phyloP scores from a whole-genome alignment of 352 stramenopile genomes.

The Thalassiosira ordinaria region DNA sequence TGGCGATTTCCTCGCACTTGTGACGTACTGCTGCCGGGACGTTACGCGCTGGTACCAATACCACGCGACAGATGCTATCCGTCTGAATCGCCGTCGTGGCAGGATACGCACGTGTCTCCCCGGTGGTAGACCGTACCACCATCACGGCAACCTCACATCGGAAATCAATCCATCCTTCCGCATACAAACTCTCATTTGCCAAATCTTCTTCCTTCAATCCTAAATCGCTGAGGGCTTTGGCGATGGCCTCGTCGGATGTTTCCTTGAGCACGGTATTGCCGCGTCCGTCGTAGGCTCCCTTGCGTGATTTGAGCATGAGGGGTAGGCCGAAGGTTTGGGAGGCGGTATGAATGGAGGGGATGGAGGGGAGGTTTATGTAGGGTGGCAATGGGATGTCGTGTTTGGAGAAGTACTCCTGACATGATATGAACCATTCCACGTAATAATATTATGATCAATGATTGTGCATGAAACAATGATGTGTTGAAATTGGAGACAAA shows the following conservation, averaged over 20 bases:
- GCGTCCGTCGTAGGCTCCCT: constrained; percentile 95
- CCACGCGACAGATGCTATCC: constrained; percentile 97
- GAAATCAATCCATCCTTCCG: constrained; percentile 97
- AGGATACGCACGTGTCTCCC: constrained; percentile 89
- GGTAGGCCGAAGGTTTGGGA: constrained; percentile 89
- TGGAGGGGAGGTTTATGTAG: constrained; percentile 76
- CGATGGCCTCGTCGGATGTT: constrained; percentile 84
- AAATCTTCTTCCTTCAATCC: constrained; percentile 69
- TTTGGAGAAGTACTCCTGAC: constrained; percentile 76
- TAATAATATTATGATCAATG: background rate
- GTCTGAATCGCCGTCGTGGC: constrained; percentile 96
- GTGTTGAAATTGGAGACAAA: too few species aligned
- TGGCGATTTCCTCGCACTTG: constrained; percentile 72
- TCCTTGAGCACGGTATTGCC: constrained; percentile 94
- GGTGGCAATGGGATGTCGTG: constrained; percentile 74
- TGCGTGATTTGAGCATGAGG: constrained; percentile 97
- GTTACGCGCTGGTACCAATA: constrained; percentile 91
- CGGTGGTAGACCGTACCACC: constrained; percentile 89
- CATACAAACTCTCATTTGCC: constrained; percentile 86
- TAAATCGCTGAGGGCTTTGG: constrained; percentile 88
- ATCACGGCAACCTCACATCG: constrained; percentile 96
- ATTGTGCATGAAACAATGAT: too few species aligned
- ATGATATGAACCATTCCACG: background rate
- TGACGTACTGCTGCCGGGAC: constrained; percentile 58
- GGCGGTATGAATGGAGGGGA: constrained; percentile 77